Evolutionary conservation across 2,329 filamentous ascomycete species (phyloP).

Genomic region (Fusarium graminum): DNA sequence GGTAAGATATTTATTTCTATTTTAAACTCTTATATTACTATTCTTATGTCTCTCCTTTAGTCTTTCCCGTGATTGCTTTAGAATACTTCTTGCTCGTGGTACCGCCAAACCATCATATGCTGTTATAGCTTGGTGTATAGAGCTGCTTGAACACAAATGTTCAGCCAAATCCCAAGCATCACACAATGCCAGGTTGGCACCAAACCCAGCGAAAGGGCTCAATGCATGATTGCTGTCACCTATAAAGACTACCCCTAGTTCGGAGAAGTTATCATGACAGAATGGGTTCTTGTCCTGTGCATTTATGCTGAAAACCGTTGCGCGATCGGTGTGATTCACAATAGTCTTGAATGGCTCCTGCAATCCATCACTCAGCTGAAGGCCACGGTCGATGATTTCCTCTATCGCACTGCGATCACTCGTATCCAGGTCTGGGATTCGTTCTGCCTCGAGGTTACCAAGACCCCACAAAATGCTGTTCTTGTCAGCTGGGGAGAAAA

Average conservation of each 20-base stretch:
- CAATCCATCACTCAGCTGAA: conserved; percentile 53
- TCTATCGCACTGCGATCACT: conserved; percentile 42
- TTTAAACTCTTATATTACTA: too few species aligned
- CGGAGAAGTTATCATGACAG: conserved; percentile 48
- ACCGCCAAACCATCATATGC: conserved; percentile 55
- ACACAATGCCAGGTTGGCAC: conserved; percentile 62
- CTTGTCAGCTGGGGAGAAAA: conserved; percentile 60
- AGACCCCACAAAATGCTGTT: conserved; percentile 59
- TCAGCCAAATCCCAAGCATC: conserved; percentile 63
- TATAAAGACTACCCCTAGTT: conserved; percentile 58
- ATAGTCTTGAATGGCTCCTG: conserved; percentile 57
- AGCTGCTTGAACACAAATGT: conserved; percentile 50
- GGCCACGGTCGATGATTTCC: conserved; percentile 51
- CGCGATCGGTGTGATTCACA: conserved; percentile 55
- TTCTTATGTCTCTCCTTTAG: conserved; percentile 44
- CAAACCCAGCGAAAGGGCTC: conserved; percentile 63
- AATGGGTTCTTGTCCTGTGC: conserved; percentile 62
- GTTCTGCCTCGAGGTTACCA: conserved; percentile 51
- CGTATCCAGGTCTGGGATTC: conserved; percentile 27
- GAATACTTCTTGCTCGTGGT: conserved; percentile 51
- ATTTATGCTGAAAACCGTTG: conserved; percentile 56
- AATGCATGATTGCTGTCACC: conserved; percentile 65
- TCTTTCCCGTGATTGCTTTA: conserved; percentile 43
- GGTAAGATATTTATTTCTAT: too few species aligned
- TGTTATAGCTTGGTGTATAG: conserved; percentile 47